phyloP scores from a whole-genome alignment of 2,329 filamentous ascomycete genomes.

The Neoscytalidium dimidiatum region DNA sequence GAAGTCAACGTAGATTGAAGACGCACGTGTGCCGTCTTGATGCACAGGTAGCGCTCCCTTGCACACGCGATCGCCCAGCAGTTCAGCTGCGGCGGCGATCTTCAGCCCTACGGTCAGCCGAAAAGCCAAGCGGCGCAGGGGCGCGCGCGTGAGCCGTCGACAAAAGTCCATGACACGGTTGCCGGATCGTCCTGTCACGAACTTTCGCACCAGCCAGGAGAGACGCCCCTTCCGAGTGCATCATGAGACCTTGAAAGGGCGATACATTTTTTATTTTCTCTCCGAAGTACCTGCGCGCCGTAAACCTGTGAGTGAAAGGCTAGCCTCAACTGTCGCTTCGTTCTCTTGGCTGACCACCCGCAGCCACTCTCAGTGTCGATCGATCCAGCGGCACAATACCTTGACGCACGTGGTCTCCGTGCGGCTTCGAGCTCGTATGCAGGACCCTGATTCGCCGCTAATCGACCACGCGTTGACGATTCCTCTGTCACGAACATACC shows the following conservation, averaged over 20 bases:
- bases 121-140: constrained; percentile 18
- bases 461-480: not conserved
- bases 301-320: not conserved
- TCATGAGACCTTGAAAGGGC: not conserved
- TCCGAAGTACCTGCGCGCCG: not conserved
- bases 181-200: constrained; percentile 14
- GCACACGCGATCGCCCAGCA: constrained; percentile 14
- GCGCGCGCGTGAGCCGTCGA: constrained; percentile 4
- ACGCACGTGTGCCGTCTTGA: not conserved
- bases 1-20: not conserved
- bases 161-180: constrained; percentile 20
- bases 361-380: not conserved
- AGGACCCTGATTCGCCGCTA: not conserved
- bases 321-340: not conserved
- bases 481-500: not conserved
- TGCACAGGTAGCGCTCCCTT: not conserved
- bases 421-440: not conserved
- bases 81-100: constrained; percentile 15
- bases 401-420: not conserved
- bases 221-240: not conserved
- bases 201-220: constrained; percentile 6
- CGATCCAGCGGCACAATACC: not conserved
- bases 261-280: too few relatives aligned
- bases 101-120: constrained; percentile 15
- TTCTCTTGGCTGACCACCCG: not conserved